phyloP scores from a whole-genome alignment of 2,329 filamentous ascomycete genomes.

The Fusarium sp. region DNA sequence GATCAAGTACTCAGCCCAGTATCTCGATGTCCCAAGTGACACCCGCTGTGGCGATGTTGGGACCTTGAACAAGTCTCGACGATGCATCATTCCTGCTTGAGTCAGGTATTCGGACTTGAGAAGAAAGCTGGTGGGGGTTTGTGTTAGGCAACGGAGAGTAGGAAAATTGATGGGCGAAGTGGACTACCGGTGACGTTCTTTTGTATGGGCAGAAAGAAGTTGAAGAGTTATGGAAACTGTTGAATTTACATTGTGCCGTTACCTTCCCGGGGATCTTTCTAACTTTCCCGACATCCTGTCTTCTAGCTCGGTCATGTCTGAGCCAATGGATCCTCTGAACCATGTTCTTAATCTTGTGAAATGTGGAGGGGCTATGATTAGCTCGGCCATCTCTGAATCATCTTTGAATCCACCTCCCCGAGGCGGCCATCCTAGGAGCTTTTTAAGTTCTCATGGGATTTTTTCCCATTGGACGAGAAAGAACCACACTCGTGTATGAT shows the following conservation, averaged over 20 bases:
- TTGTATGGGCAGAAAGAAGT: background rate
- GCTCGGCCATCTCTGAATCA: too few relatives aligned
- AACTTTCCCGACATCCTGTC: too few relatives aligned
- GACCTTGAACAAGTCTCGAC: conserved; percentile 1
- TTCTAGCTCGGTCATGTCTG: too few relatives aligned
- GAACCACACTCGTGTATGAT: too few relatives aligned
- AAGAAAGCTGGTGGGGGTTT: background rate
- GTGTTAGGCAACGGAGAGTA: background rate
- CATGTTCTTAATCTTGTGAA: too few relatives aligned
- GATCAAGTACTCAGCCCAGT: conserved; percentile 3
- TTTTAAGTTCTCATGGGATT: too few relatives aligned
- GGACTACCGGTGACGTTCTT: background rate
- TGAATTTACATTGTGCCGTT: background rate
- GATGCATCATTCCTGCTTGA: conserved; percentile 2
- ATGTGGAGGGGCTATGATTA: too few relatives aligned
- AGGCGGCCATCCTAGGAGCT: too few relatives aligned
- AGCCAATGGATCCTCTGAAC: too few relatives aligned
- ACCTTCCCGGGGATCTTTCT: background rate
- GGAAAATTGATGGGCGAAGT: background rate
- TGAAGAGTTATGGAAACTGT: background rate
- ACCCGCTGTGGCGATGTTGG: conserved; percentile 6
- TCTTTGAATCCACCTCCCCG: too few relatives aligned
- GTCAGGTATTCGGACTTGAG: background rate
- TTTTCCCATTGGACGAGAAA: too few relatives aligned
- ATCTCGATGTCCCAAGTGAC: background rate